phyloP scores from a whole-genome alignment of 2,329 filamentous ascomycete species.

The Paraphoma sp. region DNA sequence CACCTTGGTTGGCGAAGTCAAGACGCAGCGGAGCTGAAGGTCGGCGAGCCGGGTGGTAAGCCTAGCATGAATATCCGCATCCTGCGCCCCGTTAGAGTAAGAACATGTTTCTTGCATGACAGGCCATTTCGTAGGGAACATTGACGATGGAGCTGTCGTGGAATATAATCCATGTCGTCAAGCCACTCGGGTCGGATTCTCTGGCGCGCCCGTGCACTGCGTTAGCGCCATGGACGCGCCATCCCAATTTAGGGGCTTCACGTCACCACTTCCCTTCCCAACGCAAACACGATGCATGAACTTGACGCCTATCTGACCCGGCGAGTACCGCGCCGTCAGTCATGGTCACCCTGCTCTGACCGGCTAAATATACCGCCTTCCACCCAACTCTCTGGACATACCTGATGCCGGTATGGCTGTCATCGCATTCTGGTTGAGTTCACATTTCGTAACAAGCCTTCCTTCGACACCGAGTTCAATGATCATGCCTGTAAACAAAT shows the following conservation, averaged over 20 bases:
- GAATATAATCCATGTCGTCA: constrained; percentile 9
- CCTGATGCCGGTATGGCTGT: background rate
- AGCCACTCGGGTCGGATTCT: constrained; percentile 18
- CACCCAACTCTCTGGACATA: background rate
- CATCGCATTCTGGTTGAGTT: background rate
- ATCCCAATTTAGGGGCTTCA: constrained; percentile 19
- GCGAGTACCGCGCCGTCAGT: constrained; percentile 3
- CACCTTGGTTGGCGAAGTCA: constrained; percentile 17
- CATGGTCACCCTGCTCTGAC: background rate
- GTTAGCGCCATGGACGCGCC: constrained; percentile 10
- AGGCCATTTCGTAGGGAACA: background rate
- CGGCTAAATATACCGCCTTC: background rate
- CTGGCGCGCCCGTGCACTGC: constrained; percentile 7
- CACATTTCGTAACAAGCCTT: background rate
- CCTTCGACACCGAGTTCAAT: background rate
- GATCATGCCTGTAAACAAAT: background rate
- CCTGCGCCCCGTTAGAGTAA: constrained; percentile 17
- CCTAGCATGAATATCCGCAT: constrained; percentile 13
- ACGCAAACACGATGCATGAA: constrained; percentile 16
- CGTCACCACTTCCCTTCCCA: constrained; percentile 15
- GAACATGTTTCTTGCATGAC: background rate
- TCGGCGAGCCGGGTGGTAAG: constrained; percentile 22
- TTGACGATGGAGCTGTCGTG: background rate
- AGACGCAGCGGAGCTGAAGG: constrained; percentile 23
- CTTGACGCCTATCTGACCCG: constrained; percentile 7